These are phyloP conservation scores for Halophytophthora batemanensis DNA, from an alignment of 352 stramenopile species.

Conservation along the genomic window DNA sequence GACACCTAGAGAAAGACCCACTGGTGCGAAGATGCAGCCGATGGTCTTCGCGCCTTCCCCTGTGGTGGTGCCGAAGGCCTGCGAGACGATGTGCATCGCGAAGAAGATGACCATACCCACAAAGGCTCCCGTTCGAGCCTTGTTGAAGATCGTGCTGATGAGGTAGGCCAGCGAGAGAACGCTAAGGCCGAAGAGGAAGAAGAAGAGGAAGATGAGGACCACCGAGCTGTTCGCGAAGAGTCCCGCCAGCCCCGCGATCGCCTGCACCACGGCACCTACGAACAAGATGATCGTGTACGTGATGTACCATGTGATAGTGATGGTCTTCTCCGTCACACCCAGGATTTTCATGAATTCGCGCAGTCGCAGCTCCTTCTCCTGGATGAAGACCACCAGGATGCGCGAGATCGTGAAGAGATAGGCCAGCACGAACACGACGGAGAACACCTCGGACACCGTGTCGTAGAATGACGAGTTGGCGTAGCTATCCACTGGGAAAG, in stretches of 20 bases:
- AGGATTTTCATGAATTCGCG: slow-evolving; percentile 91
- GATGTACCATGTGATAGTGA: slow-evolving; percentile 75
- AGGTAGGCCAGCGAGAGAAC: slow-evolving; percentile 42
- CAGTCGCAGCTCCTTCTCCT: slow-evolving; percentile 88
- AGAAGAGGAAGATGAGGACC: slow-evolving; percentile 70
- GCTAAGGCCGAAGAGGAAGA: slow-evolving; percentile 61
- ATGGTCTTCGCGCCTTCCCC: slow-evolving; percentile 33
- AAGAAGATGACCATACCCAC: slow-evolving; percentile 84
- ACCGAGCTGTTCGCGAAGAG: slow-evolving; percentile 41
- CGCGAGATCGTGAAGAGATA: slow-evolving; percentile 87
- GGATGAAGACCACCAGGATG: slow-evolving; percentile 80
- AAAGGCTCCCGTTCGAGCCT: slow-evolving; percentile 50
- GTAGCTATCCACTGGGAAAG: slow-evolving; percentile 43
- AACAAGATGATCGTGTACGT: slow-evolving; percentile 85
- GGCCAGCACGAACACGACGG: slow-evolving; percentile 87
- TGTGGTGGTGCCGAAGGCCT: slow-evolving; percentile 25
- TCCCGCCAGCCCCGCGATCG: slow-evolving; percentile 32
- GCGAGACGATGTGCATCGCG: slow-evolving; percentile 73
- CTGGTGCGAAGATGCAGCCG: slow-evolving; percentile 52
- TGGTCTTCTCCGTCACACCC: slow-evolving; percentile 76
- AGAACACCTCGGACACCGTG: slow-evolving; percentile 49
- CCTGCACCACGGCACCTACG: slow-evolving; percentile 51
- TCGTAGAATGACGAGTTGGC: slow-evolving; percentile 57
- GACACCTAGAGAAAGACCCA: slow-evolving; percentile 66
- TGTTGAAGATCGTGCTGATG: slow-evolving; percentile 74